Evolutionary conservation across 805 yeast species (phyloP), one percentile per base, ranked within the genome.

Genomic region (Starmerella riodocensis): DNA sequence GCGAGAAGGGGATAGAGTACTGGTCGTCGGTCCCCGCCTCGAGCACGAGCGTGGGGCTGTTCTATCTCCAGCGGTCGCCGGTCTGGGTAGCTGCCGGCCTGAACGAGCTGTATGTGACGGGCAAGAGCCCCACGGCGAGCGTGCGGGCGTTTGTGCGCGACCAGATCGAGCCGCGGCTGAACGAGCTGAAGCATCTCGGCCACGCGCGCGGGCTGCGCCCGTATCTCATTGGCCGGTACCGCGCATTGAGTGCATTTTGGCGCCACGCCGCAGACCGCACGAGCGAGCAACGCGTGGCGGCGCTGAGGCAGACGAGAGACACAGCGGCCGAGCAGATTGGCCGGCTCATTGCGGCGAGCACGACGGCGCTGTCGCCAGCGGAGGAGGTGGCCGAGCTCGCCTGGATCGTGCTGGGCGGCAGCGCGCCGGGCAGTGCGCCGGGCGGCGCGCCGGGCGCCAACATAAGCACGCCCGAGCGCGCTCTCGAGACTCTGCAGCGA

Each of bases 21-120:
- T 52, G 55, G 54, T 20, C 40, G 12, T 27, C 33, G 9, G 17
- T 43, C 17, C 29, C 42, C 9, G 34, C 30, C 26, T 28, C 41
- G 18, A 18, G 27, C 6, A 26, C 32, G 4, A 33, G 40, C 8
- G 31, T 36, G 4, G 40, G 42, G 14, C 27, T 51, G 7, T 40
- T 47, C 14, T 48, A 46, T 38, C 19, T 43, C 3, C 53, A 50
- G 38, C 39, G 40, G 12, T 29, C 45, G 26, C 52, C 52, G 14
- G 18, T 30, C 5, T 31, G 34, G 34, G 20, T 31, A 6, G 34
- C 25, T 5, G 11, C 34, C 7, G 34, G 34, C 11, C n/a, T 17
- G 12, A 6, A 14, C 23, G 20, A 19, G 6, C 11, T 9, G 18
- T 31, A 31, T 16, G 4, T 20, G 16, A 12, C 23, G 6, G 25